Evolutionary conservation across 2,329 filamentous ascomycete genomes (phyloP), one percentile per base, ranked within the genome.

Genomic region (Aureobasidium sp.): DNA sequence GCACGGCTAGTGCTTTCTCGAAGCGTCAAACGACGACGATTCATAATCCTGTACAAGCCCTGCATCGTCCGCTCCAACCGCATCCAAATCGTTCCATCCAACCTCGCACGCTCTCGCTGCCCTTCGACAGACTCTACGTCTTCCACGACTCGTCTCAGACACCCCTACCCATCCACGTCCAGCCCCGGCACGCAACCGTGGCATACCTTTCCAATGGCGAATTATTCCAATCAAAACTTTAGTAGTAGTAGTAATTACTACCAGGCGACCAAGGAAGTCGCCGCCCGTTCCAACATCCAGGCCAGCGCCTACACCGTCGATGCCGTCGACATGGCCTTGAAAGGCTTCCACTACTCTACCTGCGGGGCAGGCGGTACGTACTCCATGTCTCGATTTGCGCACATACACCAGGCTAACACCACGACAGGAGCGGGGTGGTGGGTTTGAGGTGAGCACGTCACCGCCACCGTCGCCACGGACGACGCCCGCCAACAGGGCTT

Each of bases 261-360:
- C 74, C 70, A 68, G 68, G 72, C 73, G 74, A 79, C 75, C 72
- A 76, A 69, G 70, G 84, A 85, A 82, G 84, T 84, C 81, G 82
- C 78, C 79, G 82, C 83, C 71, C 83, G 83, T 71, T 82, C 85
- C 80, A 88, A 89, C 76, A 87, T 94, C 78, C 87, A 93, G 80
- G 91, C 92, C 79, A 92, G 87, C 76, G 95, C 91, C 84, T 97
- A 96, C 80, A 81, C 89, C 71, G 90, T 93, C 76, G 86, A 92
- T 77, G 74, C 78, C 66, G 80, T 80, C 72, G 83, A 86, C 70
- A 82, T 86, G 75, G 83, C 80, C 73, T 83, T 96, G 71, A 87
- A 87, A 76, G 89, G 89, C 75, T 88, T 94, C 80, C 91, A 96
- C 82, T 96, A 95, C 86, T 95, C 89, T 86, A 92, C 91, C 90